Evolutionary conservation across 768 basidiomycete genomes (phyloP).

Genomic region (Amanita rubescens): DNA sequence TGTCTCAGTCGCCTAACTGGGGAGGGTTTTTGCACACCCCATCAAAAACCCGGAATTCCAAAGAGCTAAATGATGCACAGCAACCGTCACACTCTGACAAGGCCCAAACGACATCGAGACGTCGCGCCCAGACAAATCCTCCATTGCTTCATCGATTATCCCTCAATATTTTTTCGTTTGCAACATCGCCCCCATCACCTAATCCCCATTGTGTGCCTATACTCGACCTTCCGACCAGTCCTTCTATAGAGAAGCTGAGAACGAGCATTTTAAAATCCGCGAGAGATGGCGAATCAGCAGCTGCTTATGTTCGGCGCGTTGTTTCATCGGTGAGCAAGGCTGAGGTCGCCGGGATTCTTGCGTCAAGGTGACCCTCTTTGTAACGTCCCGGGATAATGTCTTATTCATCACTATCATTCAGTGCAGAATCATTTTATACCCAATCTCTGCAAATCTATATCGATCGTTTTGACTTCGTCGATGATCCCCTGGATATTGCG

Average conservation of each 20-base stretch:
- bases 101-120: constrained; percentile 13
- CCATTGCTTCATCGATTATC: constrained; percentile 66
- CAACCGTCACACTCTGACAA: background rate
- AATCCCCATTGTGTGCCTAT: constrained; percentile 14
- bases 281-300: constrained; percentile 56
- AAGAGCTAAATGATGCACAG: background rate
- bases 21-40: background rate
- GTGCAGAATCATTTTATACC: constrained; percentile 64
- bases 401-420: constrained; percentile 22
- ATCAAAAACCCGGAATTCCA: background rate
- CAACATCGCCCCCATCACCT: constrained; percentile 24
- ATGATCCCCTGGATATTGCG: constrained; percentile 86
- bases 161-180: constrained; percentile 50
- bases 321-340: constrained; percentile 58
- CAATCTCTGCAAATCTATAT: constrained; percentile 69
- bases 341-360: constrained; percentile 75
- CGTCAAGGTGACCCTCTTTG: constrained; percentile 54
- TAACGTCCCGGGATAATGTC: background rate
- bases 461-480: constrained; percentile 65
- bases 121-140: constrained; percentile 54
- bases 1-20: background rate
- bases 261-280: constrained; percentile 43
- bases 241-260: constrained; percentile 34
- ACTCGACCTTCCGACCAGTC: constrained; percentile 36
- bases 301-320: constrained; percentile 61